Conservation (phyloP, 805 yeast genomes). For the Saturnispora silvae region DNA sequence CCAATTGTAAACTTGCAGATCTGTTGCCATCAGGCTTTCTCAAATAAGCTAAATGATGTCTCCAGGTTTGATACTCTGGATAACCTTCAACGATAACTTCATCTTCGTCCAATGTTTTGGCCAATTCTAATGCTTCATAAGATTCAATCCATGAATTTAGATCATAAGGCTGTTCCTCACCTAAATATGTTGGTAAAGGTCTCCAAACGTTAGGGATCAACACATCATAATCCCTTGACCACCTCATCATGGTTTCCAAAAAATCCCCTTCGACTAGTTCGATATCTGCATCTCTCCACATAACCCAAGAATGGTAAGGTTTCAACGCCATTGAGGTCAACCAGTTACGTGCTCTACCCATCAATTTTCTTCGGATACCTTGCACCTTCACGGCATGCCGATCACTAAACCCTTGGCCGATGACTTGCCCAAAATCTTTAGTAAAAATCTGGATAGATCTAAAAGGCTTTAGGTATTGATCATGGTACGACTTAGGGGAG, state of each 20-base stretch:
- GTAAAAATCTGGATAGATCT: conserved; percentile 70
- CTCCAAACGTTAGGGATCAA: conserved; percentile 92
- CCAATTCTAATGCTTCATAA: conserved; percentile 60
- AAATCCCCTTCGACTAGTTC: conserved; percentile 75
- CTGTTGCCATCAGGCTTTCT: conserved; percentile 52
- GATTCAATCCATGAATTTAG: conserved; percentile 95
- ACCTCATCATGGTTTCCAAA: conserved; percentile 62
- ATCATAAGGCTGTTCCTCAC: conserved; percentile 89
- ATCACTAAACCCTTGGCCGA: conserved; percentile 78
- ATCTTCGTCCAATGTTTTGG: conserved; percentile 56
- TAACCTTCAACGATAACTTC: conserved; percentile 86
- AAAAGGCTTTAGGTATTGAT: conserved; percentile 56
- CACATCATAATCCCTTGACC: conserved; percentile 48
- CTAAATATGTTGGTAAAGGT: conserved; percentile 86
- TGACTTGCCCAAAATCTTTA: conserved; percentile 73
- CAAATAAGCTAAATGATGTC: conserved; percentile 70
- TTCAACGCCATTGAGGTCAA: conserved; percentile 59
- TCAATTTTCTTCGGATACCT: conserved; percentile 70
- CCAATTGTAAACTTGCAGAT: conserved; percentile 56
- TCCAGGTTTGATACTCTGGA: conserved; percentile 78
- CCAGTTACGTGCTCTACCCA: conserved; percentile 88
- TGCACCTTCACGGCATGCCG: conserved; percentile 80
- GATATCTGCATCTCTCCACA: conserved; percentile 83
- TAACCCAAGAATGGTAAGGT: conserved; percentile 85
- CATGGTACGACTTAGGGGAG: conserved; percentile 56